phyloP scores from a whole-genome alignment of 306 rosid species.

The Dryas octopetala region DNA sequence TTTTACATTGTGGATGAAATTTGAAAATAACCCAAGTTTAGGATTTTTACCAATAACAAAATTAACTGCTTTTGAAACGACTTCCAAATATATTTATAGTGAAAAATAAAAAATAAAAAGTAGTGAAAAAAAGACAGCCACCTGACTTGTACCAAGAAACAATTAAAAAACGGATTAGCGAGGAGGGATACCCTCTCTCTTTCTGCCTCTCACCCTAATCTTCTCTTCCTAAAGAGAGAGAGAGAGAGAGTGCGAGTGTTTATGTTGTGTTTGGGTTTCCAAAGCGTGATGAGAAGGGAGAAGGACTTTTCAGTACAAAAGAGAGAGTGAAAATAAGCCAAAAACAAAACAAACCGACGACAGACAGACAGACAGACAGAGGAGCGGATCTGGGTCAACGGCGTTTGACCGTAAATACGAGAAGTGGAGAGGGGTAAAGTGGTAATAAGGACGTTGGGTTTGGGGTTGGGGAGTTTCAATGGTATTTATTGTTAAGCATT shows the following conservation, averaged over 20 bases:
- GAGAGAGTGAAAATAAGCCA: conserved; percentile 8
- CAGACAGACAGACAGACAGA: conserved; percentile 11
- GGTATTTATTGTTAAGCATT: conserved; percentile 8
- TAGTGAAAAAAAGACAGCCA: background rate
- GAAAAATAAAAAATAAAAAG: background rate
- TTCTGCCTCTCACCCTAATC: conserved; percentile 3
- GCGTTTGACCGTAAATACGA: conserved; percentile 47
- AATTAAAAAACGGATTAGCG: background rate
- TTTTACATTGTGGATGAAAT: background rate
- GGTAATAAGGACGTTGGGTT: conserved; percentile 21
- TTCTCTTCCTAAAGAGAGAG: too few relatives aligned
- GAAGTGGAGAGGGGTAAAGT: conserved; percentile 18
- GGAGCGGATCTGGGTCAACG: conserved; percentile 66
- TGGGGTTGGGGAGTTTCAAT: too few relatives aligned
- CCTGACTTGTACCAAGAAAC: conserved; percentile 24
- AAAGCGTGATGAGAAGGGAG: conserved; percentile 51
- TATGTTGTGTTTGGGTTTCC: conserved; percentile 16
- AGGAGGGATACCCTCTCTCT: background rate
- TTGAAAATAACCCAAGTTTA: conserved; percentile 15
- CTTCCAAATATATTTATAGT: conserved; percentile 9
- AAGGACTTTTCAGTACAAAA: conserved; percentile 37
- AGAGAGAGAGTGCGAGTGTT: background rate
- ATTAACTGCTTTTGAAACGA: conserved; percentile 27
- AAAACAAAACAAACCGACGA: conserved; percentile 29
- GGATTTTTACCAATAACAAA: conserved; percentile 29